phyloP scores from a whole-genome alignment of 176 grass and related monocot species.

The Bothriochloa decipiens region DNA sequence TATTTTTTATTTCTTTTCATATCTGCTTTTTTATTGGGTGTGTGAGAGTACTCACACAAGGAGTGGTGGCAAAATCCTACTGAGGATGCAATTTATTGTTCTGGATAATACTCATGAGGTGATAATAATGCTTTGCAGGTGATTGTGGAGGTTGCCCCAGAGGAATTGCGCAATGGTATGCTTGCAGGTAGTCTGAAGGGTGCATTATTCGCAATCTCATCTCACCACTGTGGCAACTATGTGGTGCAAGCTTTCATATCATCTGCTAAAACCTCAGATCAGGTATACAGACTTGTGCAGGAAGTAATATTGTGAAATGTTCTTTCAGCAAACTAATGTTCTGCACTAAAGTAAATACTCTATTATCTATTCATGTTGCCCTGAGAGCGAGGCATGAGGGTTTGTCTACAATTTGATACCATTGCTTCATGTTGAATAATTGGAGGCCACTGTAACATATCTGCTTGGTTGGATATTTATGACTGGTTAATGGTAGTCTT shows the following conservation, averaged over 20 bases:
- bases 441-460: background rate
- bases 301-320: background rate
- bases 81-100: slow-evolving; percentile 9
- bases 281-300: slow-evolving; percentile 52
- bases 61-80: background rate
- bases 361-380: slow-evolving; percentile 8
- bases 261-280: slow-evolving; percentile 80
- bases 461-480: slow-evolving; percentile 3
- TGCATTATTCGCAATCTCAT: slow-evolving; percentile 83
- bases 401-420: slow-evolving; percentile 1
- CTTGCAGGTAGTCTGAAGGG: slow-evolving; percentile 66
- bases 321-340: slow-evolving; percentile 14
- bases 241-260: slow-evolving; percentile 92
- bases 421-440: background rate
- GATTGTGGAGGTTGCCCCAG: slow-evolving; percentile 87
- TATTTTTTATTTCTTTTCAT: background rate
- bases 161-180: slow-evolving; percentile 64
- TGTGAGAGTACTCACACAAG: background rate
- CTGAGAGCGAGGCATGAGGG: background rate
- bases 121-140: slow-evolving; percentile 63
- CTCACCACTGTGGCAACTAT: slow-evolving; percentile 89
- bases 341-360: slow-evolving; percentile 3
- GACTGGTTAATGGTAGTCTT: slow-evolving; percentile 11
- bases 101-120: slow-evolving; percentile 24
- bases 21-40: background rate